Base-by-base conservation (phyloP, 2,329 filamentous ascomycete genomes). In the Anisogramma anomala region DNA sequence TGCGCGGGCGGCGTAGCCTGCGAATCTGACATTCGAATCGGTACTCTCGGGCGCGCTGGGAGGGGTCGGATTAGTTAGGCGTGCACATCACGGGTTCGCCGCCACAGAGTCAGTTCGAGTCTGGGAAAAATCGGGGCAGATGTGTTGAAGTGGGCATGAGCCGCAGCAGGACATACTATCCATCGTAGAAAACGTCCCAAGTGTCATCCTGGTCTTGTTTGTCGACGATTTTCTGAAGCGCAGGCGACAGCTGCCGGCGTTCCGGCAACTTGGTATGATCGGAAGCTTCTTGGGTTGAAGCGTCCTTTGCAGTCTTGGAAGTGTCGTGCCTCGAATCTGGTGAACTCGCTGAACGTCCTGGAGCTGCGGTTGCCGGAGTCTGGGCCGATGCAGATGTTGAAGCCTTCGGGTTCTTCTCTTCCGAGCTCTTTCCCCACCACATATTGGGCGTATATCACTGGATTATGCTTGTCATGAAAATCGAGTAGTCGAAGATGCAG, bases 1-100 rank as follows among this genome's bases (percentile, higher is more conserved):
- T 48, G 91, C 66, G 36, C 91, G 80, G 46, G 80, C 78, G 35
- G 86, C 85, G 64, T 98, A 98, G 52, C 84, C 91, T 43, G 88
- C 89, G 64, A 96, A 98, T 55, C 91, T 83, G 55, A 94, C 67
- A 52, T 78, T 81, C 52, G 79, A 83, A 41, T 95, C 85, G 45
- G 86, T 95, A 4, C 86, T 84, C 53, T 93, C 82, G 42, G 79
- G 72, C 11, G 72, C 76, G 54, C 81, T 84, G 56, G n/a, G n/a
- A 20, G 10, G 17, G 13, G 15, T 6, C 15, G 13, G 6, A 5
- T 6, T n/a, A 25, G 35, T 41, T 27, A 41, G 34, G 14, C 10
- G 3, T 10, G 18, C 30, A 32, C 30, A 6, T 32, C 30, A 32
- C 30, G 7, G 17, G 8, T 4, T 31, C 14, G 9, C 8, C 14